phyloP scores from a whole-genome alignment of 345 rosid species.

The Populus ilicifolia region DNA sequence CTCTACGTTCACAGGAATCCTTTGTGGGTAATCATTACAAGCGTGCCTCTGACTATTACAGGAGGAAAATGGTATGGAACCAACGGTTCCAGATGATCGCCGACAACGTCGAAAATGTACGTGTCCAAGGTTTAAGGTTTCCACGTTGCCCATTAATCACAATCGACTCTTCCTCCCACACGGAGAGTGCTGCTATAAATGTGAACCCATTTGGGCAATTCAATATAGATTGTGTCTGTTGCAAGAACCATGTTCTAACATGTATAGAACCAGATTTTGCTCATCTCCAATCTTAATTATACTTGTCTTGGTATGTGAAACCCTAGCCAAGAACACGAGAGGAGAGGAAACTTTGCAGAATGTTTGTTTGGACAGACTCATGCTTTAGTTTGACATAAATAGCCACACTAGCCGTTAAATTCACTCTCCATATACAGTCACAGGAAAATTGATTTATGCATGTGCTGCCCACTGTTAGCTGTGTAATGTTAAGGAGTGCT shows the following conservation, averaged over 20 bases:
- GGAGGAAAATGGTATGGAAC: background rate
- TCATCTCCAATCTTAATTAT: background rate
- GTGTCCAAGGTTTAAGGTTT: background rate
- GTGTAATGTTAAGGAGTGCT: conserved; percentile 2
- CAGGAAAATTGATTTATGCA: background rate
- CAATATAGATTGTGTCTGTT: too few species aligned
- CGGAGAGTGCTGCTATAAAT: too few species aligned
- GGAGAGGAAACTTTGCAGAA: conserved; percentile 22
- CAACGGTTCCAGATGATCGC: conserved; percentile 14
- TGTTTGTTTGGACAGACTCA: conserved; percentile 29
- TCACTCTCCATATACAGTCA: background rate
- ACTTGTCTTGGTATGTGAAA: conserved; percentile 1
- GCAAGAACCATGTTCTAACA: background rate
- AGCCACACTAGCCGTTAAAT: background rate
- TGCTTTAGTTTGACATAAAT: conserved; percentile 11
- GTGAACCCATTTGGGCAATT: too few species aligned
- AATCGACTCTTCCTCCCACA: background rate
- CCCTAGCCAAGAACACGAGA: conserved; percentile 15
- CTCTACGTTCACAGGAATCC: background rate
- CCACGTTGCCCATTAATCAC: background rate
- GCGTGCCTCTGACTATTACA: background rate
- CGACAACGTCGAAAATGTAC: background rate
- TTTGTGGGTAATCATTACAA: background rate
- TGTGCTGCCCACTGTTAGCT: conserved; percentile 6
- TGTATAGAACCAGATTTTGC: background rate